Evolutionary conservation across 2,329 filamentous ascomycete genomes (phyloP).

Genomic region (Alternaria metachromatica): DNA sequence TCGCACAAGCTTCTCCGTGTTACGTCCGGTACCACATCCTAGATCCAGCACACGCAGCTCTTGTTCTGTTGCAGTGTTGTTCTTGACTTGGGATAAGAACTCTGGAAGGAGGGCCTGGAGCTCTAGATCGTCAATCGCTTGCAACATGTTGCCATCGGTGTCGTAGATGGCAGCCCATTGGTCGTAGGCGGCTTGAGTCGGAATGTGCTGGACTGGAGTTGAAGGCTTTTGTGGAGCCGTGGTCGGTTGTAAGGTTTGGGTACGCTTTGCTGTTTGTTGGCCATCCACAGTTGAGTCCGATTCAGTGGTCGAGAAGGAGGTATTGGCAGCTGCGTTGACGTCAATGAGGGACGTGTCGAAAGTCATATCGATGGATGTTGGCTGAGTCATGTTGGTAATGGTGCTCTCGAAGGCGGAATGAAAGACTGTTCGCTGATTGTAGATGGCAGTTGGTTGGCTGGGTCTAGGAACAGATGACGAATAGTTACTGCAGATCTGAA

Average conservation of each 20-base stretch:
- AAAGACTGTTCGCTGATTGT: not conserved
- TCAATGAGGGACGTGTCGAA: constrained; percentile 50
- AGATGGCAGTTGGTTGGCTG: not conserved
- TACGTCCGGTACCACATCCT: constrained; percentile 70
- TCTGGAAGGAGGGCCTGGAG: constrained; percentile 59
- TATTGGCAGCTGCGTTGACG: constrained; percentile 27
- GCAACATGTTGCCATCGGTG: constrained; percentile 70
- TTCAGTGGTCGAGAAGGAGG: constrained; percentile 48
- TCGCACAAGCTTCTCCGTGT: constrained; percentile 61
- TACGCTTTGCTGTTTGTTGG: constrained; percentile 25
- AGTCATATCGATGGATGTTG: constrained; percentile 43
- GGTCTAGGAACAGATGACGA: not conserved
- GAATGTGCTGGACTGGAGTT: constrained; percentile 40
- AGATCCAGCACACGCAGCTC: constrained; percentile 62
- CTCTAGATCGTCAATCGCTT: constrained; percentile 66
- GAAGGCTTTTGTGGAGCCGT: not conserved
- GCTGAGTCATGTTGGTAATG: constrained; percentile 43
- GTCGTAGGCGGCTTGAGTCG: constrained; percentile 57
- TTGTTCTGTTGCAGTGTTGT: not conserved
- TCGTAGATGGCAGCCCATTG: constrained; percentile 66
- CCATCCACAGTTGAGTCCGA: constrained; percentile 36
- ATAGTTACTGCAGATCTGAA: not conserved
- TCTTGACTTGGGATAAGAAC: constrained; percentile 50
- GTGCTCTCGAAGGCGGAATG: not conserved
- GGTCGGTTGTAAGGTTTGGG: constrained; percentile 4